phyloP scores from a whole-genome alignment of 331 rosid species.

The Stylosanthes scabra region DNA sequence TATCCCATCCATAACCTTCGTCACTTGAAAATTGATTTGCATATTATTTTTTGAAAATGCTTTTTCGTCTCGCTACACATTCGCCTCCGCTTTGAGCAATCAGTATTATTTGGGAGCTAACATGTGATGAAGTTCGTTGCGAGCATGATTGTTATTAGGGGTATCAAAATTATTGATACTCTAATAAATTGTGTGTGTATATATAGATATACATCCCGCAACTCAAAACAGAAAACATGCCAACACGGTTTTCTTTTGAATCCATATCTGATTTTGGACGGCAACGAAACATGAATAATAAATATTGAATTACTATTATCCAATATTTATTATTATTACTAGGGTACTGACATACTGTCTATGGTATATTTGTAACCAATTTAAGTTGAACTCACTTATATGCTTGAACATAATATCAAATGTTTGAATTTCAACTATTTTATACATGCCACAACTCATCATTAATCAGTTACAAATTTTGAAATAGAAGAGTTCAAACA shows the following conservation, averaged over 20 bases:
- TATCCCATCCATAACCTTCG: neutral
- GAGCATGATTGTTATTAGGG: neutral
- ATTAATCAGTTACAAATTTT: too few species aligned
- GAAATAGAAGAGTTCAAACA: neutral
- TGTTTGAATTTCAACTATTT: too few species aligned
- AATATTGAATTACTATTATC: neutral
- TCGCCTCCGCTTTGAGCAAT: constrained; percentile 13
- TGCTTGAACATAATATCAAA: too few species aligned
- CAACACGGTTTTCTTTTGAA: constrained; percentile 43
- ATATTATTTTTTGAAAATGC: too few species aligned
- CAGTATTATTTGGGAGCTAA: constrained; percentile 10
- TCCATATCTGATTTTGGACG: constrained; percentile 42
- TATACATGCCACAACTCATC: too few species aligned
- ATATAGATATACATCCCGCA: neutral
- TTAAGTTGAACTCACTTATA: too few species aligned
- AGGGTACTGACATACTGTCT: too few species aligned
- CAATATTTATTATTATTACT: too few species aligned
- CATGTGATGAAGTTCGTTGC: constrained; percentile 30
- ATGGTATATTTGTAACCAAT: too few species aligned
- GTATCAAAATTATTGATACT: constrained; percentile 21
- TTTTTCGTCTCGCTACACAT: too few species aligned
- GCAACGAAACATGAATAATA: constrained; percentile 26
- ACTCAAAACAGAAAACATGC: constrained; percentile 21
- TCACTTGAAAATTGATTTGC: too few species aligned
- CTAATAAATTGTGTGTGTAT: neutral